Evolutionary conservation across 768 basidiomycete species (phyloP), one percentile per base, ranked within the genome.

Genomic region (Psilocybe tampanensis): DNA sequence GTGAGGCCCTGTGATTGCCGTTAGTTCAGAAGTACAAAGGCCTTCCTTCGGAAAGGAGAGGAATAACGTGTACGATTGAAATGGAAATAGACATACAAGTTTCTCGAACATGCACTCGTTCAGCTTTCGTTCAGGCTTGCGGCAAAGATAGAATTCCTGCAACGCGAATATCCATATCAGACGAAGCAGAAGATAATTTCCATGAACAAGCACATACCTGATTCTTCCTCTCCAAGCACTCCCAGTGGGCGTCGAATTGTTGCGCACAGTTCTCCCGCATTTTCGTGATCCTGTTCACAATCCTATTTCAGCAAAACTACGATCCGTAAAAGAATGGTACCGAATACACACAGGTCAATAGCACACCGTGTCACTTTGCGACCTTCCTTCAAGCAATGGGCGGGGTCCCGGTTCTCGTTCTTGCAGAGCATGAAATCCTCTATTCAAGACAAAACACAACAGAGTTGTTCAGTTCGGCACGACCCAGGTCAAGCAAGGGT

Each of bases 31-130:
- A 17, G 48, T 34, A 17, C 3, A 29, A 29, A 5, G 9, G 9
- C 4, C 4, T 29, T 29, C 29, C 9, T 29, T 29, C 29, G 29
- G 9, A 9, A 29, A 29, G 29, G 29, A 18, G 11, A 22, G 24
- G 9, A 47, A 17, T 29, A 3, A 23, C 24, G 15, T 26, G 13
- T 18, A 17, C 23, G 11, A 55, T 29, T 29, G 43, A 49, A 39
- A 13, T 5, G 4, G 44, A 18, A 43, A 6, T 12, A 1, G 9
- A 85, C 92, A 63, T 63, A 94, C 96, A 64, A 98, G 83, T 71
- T 97, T 98, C 73, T 95, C 89, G 68, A 98, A 95, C 81, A 96
- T 92, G 78, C 96, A 98, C 56, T 86, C 78, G 80, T 98, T 99
- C 45, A 98, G 81, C 52, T 84, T 72, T 60, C 89, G 86, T 72